phyloP scores from a whole-genome alignment of 2,329 filamentous ascomycete species.

The Hymenoscyphus fructigenus region DNA sequence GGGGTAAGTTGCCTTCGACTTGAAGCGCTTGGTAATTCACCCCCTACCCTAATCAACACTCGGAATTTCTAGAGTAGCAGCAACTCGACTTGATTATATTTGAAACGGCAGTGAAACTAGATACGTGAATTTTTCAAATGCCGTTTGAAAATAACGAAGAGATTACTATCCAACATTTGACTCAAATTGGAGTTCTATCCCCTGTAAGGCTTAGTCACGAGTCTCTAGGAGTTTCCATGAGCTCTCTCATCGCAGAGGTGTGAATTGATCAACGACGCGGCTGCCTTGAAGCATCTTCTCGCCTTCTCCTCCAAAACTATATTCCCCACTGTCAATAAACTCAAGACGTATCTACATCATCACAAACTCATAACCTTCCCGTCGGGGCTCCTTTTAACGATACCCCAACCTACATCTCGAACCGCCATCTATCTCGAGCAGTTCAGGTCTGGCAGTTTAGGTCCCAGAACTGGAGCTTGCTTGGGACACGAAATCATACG shows the following conservation, averaged over 20 bases:
- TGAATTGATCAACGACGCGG: background rate
- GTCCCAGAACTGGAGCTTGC: constrained; percentile 21
- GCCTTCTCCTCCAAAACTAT: background rate
- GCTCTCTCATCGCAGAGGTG: background rate
- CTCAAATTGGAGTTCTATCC: background rate
- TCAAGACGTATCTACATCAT: too few species aligned
- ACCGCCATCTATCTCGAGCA: constrained; percentile 12
- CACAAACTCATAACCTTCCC: too few species aligned
- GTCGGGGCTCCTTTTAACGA: background rate
- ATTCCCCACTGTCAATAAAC: too few species aligned
- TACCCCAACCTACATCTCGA: background rate
- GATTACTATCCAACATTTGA: background rate
- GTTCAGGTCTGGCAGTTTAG: constrained; percentile 23
- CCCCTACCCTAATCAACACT: background rate
- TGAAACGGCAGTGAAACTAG: background rate
- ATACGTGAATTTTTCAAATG: background rate
- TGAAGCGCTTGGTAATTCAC: background rate
- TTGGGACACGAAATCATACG: constrained; percentile 28
- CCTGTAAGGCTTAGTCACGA: background rate
- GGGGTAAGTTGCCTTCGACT: background rate
- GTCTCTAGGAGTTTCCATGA: background rate
- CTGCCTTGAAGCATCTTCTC: background rate
- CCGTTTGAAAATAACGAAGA: background rate
- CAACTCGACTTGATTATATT: background rate
- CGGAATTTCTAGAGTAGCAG: background rate